A percentile compares a stretch with the other conserved stretches of the same genome.
These are phyloP conservation scores for Omphalotus olearius DNA, from an alignment of 1,284 basidiomycete species.

Conservation along the genomic window DNA sequence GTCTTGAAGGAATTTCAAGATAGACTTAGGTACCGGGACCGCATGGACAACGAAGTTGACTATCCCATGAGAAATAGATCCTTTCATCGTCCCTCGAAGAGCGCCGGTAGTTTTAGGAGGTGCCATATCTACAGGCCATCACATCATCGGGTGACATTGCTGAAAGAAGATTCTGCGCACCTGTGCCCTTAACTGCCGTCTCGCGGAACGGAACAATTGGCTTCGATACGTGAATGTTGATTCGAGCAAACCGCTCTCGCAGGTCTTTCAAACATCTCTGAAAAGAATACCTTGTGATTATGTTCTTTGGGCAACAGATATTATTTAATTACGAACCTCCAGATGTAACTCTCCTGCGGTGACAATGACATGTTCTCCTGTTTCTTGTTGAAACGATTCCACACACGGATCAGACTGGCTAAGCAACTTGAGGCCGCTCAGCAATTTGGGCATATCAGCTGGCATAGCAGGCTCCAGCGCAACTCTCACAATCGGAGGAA, in stretches of 20 bases:
- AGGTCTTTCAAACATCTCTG: slow-evolving; percentile 96
- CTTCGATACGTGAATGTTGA: slow-evolving; percentile 90
- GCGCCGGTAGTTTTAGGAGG: slow-evolving; percentile 75
- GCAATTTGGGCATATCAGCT: slow-evolving; percentile 90
- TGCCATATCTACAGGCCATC: slow-evolving; percentile 69
- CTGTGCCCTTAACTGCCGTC: slow-evolving; percentile 79
- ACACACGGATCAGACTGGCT: slow-evolving; percentile 97
- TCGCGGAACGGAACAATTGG: slow-evolving; percentile 98
- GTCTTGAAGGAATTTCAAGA: slow-evolving; percentile 75
- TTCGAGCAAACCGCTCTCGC: slow-evolving; percentile 89
- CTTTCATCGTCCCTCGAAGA: slow-evolving; percentile 50
- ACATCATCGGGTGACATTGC: not conserved
- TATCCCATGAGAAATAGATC: slow-evolving; percentile 39
- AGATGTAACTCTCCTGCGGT: slow-evolving; percentile 96
- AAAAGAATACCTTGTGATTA: slow-evolving; percentile 5
- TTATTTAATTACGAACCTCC: slow-evolving; percentile 53
- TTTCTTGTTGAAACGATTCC: slow-evolving; percentile 94
- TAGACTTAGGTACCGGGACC: slow-evolving; percentile 65
- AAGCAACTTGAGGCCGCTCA: slow-evolving; percentile 85
- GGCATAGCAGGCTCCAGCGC: slow-evolving; percentile 89
- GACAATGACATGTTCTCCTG: slow-evolving; percentile 96
- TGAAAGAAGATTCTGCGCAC: slow-evolving; percentile 32
- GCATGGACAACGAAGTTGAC: slow-evolving; percentile 86
- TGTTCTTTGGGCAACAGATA: not conserved
- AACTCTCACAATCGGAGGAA: slow-evolving; percentile 91